Percentiles rank a stretch among this genome's conserved stretches.
phyloP scores from a whole-genome alignment of 805 yeast species.

The Dipodascopsis uninucleata region DNA sequence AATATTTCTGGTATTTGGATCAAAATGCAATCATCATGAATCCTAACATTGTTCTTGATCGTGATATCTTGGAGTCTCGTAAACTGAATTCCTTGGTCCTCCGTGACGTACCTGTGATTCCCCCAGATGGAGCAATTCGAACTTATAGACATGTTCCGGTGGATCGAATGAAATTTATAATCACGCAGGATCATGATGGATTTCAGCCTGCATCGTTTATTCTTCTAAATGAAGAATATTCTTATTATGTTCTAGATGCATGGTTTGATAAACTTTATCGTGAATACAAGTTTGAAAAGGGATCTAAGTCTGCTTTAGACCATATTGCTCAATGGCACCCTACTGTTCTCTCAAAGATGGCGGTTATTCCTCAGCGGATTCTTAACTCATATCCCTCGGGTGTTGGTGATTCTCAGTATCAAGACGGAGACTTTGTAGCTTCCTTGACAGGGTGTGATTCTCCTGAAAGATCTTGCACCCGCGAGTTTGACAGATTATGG shows the following conservation, averaged over 20 bases:
- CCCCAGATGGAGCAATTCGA: constrained; percentile 61
- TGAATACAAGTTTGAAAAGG: constrained; percentile 58
- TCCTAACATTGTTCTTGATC: constrained; percentile 54
- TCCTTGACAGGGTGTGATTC: constrained; percentile 28
- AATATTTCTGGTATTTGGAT: constrained; percentile 86
- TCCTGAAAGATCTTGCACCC: constrained; percentile 24
- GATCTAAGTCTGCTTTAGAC: constrained; percentile 51
- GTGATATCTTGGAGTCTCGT: constrained; percentile 58
- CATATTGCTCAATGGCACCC: constrained; percentile 97
- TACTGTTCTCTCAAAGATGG: constrained; percentile 63
- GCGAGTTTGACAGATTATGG: constrained; percentile 27
- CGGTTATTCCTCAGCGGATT: constrained; percentile 62
- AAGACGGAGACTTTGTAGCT: constrained; percentile 36
- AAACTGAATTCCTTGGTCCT: constrained; percentile 60
- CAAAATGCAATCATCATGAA: constrained; percentile 70
- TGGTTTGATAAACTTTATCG: constrained; percentile 74
- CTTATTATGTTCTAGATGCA: constrained; percentile 68
- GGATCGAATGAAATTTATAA: constrained; percentile 51
- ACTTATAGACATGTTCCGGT: constrained; percentile 63
- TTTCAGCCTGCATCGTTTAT: constrained; percentile 69
- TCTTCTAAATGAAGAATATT: constrained; percentile 60
- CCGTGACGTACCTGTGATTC: constrained; percentile 68
- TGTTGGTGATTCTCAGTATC: constrained; percentile 29
- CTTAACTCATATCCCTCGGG: constrained; percentile 41
- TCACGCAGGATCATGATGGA: constrained; percentile 65